phyloP scores from a whole-genome alignment of 176 grass and related monocot genomes.

The Hyparrhenia diplandra region DNA sequence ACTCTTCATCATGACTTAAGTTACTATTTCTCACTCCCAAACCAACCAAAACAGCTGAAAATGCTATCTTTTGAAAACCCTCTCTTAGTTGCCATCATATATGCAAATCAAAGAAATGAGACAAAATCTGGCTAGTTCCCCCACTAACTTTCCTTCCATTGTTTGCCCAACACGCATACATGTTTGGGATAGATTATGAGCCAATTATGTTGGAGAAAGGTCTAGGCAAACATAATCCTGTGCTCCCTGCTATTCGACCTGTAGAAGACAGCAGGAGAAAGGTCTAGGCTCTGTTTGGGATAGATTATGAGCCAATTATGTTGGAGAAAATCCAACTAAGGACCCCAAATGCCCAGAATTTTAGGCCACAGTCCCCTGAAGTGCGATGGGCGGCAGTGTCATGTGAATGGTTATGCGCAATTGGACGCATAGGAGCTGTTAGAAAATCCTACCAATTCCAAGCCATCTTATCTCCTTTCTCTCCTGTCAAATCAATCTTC shows the following conservation, averaged over 20 bases:
- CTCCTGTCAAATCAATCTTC: too few relatives aligned
- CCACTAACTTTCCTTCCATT: neutral
- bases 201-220: too few relatives aligned
- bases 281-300: neutral
- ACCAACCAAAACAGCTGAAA: neutral
- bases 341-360: neutral
- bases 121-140: neutral
- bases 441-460: too few relatives aligned
- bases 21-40: neutral
- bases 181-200: too few relatives aligned
- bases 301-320: neutral
- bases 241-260: neutral
- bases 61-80: neutral
- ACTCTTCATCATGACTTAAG: neutral
- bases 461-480: too few relatives aligned
- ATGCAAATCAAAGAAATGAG: neutral
- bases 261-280: slow-evolving; percentile 8
- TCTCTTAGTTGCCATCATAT: neutral
- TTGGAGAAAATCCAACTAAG: neutral
- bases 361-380: neutral
- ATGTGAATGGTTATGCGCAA: too few relatives aligned
- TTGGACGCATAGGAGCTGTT: too few relatives aligned
- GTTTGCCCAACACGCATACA: neutral
- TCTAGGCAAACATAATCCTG: neutral
- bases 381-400: neutral